These are phyloP conservation scores for Naganishia sp. DNA, from an alignment of 1,284 basidiomycete species.

Conservation along the genomic window DNA sequence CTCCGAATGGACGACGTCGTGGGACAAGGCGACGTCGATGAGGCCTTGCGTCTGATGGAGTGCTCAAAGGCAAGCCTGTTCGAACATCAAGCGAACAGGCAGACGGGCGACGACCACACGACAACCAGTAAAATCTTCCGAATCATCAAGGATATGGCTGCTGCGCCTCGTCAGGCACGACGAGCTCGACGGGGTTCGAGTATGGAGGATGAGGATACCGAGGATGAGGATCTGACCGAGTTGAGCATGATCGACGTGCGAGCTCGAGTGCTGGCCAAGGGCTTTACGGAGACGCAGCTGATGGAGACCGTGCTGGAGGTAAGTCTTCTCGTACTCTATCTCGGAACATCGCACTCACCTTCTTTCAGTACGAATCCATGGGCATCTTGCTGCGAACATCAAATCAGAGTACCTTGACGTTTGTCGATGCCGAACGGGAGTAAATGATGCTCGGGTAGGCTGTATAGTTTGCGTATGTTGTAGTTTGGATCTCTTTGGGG, in stretches of 20 bases:
- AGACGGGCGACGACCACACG: constrained; percentile 67
- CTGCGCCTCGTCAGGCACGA: constrained; percentile 51
- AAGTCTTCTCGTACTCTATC: constrained; percentile 44
- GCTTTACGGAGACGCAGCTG: constrained; percentile 86
- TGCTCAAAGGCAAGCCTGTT: constrained; percentile 87
- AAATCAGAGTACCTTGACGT: constrained; percentile 69
- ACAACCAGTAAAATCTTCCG: constrained; percentile 80
- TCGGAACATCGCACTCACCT: background rate
- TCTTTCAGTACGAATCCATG: constrained; percentile 73
- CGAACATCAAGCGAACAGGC: constrained; percentile 66
- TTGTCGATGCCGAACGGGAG: constrained; percentile 43
- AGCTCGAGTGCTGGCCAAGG: constrained; percentile 75
- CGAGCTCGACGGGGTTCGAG: constrained; percentile 52
- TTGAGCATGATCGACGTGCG: constrained; percentile 77
- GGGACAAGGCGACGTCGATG: constrained; percentile 86
- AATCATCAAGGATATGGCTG: constrained; percentile 81
- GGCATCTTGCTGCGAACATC: constrained; percentile 74
- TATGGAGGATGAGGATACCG: constrained; percentile 60
- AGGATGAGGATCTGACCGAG: constrained; percentile 65
- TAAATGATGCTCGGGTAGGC: background rate
- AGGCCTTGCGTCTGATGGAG: constrained; percentile 94
- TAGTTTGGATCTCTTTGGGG: too few species aligned
- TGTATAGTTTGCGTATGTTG: background rate
- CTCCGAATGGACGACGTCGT: constrained; percentile 81
- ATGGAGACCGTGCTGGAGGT: constrained; percentile 79